Percentiles rank a stretch among this genome's conserved stretches.
Conservation (phyloP, 345 rosid species). For the Isatis tinctoria region DNA sequence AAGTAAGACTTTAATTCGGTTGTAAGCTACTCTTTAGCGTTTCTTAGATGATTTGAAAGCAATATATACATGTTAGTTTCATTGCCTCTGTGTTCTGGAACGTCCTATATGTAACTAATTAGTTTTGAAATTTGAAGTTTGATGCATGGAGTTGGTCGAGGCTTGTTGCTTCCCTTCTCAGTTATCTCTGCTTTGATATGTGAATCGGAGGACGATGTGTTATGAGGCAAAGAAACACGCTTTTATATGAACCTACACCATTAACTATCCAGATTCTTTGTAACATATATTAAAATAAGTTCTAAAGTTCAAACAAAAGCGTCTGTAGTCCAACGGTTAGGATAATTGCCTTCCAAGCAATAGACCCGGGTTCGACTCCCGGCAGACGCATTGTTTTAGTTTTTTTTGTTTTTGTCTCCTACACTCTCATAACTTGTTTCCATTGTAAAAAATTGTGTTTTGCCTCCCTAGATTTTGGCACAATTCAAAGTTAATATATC, state of each 20-base stretch:
- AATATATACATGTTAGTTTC: background rate
- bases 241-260: background rate
- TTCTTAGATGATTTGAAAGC: background rate
- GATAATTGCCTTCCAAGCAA: constrained; percentile 88
- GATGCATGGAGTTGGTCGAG: background rate
- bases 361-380: constrained; percentile 90
- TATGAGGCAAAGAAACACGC: background rate
- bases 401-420: too few relatives aligned
- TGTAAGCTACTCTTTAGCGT: background rate
- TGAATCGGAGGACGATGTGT: background rate
- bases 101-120: background rate
- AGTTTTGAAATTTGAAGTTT: background rate
- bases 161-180: background rate
- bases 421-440: too few relatives aligned
- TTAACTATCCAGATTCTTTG: background rate
- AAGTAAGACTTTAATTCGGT: background rate
- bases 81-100: background rate
- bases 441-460: too few relatives aligned
- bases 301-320: background rate
- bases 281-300: too few relatives aligned
- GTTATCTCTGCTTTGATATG: background rate
- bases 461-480: too few relatives aligned
- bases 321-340: constrained; percentile 49
- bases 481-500: too few relatives aligned
- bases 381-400: constrained; percentile 47